Base-by-base conservation (phyloP, 2,329 filamentous ascomycete genomes). In the Venturia nashicola region DNA sequence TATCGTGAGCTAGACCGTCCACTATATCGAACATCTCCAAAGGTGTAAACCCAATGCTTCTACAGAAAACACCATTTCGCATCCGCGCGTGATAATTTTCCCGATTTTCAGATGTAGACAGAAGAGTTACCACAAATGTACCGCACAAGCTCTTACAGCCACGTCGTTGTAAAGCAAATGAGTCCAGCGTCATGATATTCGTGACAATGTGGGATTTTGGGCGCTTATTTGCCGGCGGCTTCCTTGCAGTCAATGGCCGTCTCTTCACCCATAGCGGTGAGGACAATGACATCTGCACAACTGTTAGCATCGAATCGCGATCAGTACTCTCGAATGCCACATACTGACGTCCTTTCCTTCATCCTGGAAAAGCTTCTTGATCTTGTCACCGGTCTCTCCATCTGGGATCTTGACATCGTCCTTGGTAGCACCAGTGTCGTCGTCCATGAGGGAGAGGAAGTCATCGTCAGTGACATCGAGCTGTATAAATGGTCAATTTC, bases 261-360 rank as follows among this genome's bases (percentile, higher is more conserved):
- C 84, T 97, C 90, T 82, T 99, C 93, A 76, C 90, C 90, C 94
- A 99, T 99, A 76, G 94, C 86, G 73, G 90, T 90, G 76, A 96
- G 89, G 77, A 99, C 86, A 72, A 93, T 88, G 73, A 97, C 88
- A 80, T 91, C 91, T 96, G 68, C 1, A n/a, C 2, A 51, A 23
- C 12, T 55, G 34, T 54, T 54, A 64, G 65, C 54, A 14, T 42
- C 18, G 32, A 23, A 23, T 23, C 51, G 36, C 4, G 14, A 7
- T 16, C 16, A 61, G 61, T 57, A 23, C 23, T 32, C 2, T 32
- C 20, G 27, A 65, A 85, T 91, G 86, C 51, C 51, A 57, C 51
- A 9, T 83, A 96, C 92, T 93, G 79, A 86, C 89, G 74, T 97
- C 92, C 83, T 95, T 97, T 79, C 86, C 88, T n/a, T 95, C 90